Base-by-base conservation (phyloP, 495 filamentous ascomycete genomes). In the Beverwykella pulmonaria region DNA sequence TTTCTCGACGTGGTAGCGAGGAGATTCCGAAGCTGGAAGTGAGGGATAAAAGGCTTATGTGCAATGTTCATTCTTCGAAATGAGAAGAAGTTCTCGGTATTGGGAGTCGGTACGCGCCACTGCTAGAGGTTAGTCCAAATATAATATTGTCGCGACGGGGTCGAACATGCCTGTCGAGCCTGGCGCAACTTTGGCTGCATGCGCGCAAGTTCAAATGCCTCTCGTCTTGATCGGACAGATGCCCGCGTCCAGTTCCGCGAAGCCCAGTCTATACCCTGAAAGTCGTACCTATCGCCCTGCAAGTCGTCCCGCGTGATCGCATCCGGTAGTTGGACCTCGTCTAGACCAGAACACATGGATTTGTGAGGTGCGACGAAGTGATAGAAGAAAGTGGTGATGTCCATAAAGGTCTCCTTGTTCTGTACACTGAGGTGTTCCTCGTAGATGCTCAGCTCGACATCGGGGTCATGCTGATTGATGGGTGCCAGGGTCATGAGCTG, bases 21-120 rank as follows among this genome's bases (percentile, higher is more conserved):
- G 1, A 94, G 77, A 73, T 96, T 93, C 52, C 93, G 90, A 17
- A 97, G 84, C 71, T 98, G 93, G 70, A 96, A 97, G 75, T 97
- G 93, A 36, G 89, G 80, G 25, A 93, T 78, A 27, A 83, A 82
- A 20, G 90, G 83, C 46, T 85, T 82, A 27, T 84, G 82, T 36
- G 79, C 76, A 2, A 89, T 85, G 61, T 89, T 83, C 85, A 92
- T 92, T 27, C 84, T 81, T 20, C 84, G 84, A 66, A 89, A 94
- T 17, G 82, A 80, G 76, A 91, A 93, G 74, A 83, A 91, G 63
- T 81, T 82, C 27, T 83, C 82, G 8, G 73, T 76, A 44, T 79
- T 77, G 1, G 75, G 75, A 23, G 56, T 75, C 58, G 19, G 29
- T 14, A 19, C 23, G 15, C 20, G 29, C 22, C 23, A 32, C 52